These are phyloP conservation scores for Fusarium sp. DNA, from an alignment of 2,329 filamentous ascomycete species.

Conservation along the genomic window DNA sequence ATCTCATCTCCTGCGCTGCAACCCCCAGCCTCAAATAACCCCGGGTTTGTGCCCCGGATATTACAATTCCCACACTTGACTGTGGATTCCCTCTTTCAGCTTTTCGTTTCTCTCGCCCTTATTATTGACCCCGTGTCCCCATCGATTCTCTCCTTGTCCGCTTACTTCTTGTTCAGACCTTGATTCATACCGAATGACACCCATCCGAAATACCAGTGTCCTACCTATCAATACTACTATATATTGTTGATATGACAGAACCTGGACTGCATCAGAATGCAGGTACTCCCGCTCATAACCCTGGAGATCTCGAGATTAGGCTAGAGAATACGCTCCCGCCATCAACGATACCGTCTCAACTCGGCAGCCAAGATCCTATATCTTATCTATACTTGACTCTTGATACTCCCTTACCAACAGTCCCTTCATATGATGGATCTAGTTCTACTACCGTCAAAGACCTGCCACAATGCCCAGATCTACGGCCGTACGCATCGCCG, in stretches of 20 bases:
- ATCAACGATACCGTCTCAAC: conserved; percentile 14
- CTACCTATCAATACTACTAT: neutral
- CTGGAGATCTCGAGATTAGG: conserved; percentile 37
- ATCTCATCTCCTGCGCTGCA: conserved; percentile 35
- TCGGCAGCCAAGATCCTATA: conserved; percentile 47
- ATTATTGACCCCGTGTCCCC: conserved; percentile 4
- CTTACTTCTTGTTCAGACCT: neutral
- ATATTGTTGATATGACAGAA: conserved; percentile 26
- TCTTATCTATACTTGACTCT: conserved; percentile 57
- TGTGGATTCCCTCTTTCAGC: neutral
- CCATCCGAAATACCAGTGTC: neutral
- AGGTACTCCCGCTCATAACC: conserved; percentile 12
- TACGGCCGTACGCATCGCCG: conserved; percentile 75
- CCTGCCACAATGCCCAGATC: conserved; percentile 71
- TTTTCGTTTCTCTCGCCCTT: conserved; percentile 8
- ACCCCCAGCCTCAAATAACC: conserved; percentile 34
- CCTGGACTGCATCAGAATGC: conserved; percentile 10
- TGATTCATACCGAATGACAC: neutral
- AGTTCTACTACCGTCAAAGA: conserved; percentile 43
- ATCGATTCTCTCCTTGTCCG: neutral
- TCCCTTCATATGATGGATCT: conserved; percentile 34
- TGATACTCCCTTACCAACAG: conserved; percentile 52
- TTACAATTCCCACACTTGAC: conserved; percentile 18
- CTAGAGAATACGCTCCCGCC: conserved; percentile 20
- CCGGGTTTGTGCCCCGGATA: conserved; percentile 38